These are phyloP conservation scores for Reticulascus tulasneorum DNA, from an alignment of 2,329 filamentous ascomycete species.

Conservation along the genomic window DNA sequence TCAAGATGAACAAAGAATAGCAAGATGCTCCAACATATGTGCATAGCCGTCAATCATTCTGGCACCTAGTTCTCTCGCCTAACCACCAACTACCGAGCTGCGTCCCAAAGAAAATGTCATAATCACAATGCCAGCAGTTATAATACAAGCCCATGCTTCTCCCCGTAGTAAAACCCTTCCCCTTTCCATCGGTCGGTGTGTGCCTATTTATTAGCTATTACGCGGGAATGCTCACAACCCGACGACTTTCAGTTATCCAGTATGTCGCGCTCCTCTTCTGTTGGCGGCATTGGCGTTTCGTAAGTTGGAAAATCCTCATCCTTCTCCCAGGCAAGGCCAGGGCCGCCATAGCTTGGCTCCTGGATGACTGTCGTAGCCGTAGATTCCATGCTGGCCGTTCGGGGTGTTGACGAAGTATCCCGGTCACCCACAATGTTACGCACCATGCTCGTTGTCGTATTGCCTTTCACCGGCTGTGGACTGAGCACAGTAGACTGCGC, in stretches of 20 bases:
- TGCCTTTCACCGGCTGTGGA: slow-evolving; percentile 39
- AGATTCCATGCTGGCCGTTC: neutral
- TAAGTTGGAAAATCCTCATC: slow-evolving; percentile 34
- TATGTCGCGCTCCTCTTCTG: slow-evolving; percentile 37
- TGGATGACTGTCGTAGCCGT: slow-evolving; percentile 23
- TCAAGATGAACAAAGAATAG: too few species aligned
- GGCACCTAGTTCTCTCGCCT: too few species aligned
- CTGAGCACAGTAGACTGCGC: slow-evolving; percentile 33
- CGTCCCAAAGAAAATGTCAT: too few species aligned
- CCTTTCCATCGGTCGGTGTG: neutral
- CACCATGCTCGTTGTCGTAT: slow-evolving; percentile 29
- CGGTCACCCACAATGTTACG: slow-evolving; percentile 22
- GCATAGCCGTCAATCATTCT: too few species aligned
- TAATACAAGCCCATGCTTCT: slow-evolving; percentile 1
- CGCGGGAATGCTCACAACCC: slow-evolving; percentile 4
- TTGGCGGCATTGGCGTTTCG: slow-evolving; percentile 33
- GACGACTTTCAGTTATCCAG: slow-evolving; percentile 27
- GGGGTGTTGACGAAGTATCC: slow-evolving; percentile 3
- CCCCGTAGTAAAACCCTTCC: neutral
- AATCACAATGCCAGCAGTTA: slow-evolving; percentile 1
- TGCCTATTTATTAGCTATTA: slow-evolving; percentile 5
- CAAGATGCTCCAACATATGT: too few species aligned
- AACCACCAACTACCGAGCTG: too few species aligned
- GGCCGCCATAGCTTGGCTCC: slow-evolving; percentile 46
- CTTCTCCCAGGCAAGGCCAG: slow-evolving; percentile 49